phyloP scores from a whole-genome alignment of 1,284 basidiomycete genomes.

The Cryptococcus sp. region DNA sequence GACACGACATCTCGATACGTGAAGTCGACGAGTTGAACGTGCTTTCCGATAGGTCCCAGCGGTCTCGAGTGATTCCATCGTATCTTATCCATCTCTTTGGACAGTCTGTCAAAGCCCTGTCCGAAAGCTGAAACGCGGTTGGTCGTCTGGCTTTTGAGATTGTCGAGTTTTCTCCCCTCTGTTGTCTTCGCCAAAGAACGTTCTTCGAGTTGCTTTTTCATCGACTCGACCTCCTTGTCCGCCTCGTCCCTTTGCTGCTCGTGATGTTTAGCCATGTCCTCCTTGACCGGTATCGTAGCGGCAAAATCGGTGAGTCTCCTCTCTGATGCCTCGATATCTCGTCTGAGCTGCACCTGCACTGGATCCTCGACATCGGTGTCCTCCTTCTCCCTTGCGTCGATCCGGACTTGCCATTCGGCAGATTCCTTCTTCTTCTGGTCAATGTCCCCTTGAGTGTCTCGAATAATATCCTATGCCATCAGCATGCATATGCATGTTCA shows the following conservation, averaged over 20 bases:
- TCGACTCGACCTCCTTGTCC: constrained; percentile 57
- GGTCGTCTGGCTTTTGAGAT: constrained; percentile 20
- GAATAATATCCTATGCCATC: neutral
- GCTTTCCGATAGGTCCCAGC: constrained; percentile 77
- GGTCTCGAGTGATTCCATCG: constrained; percentile 67
- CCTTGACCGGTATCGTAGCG: constrained; percentile 36
- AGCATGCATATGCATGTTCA: neutral
- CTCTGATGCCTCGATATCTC: constrained; percentile 1
- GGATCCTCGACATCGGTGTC: constrained; percentile 2
- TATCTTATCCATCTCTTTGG: constrained; percentile 57
- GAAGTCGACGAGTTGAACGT: constrained; percentile 67
- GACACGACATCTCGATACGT: constrained; percentile 66
- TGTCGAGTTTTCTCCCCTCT: constrained; percentile 34
- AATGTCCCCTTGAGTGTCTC: neutral
- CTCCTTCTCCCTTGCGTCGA: constrained; percentile 8
- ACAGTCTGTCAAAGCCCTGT: constrained; percentile 20
- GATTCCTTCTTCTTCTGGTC: constrained; percentile 10
- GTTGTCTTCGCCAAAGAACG: constrained; percentile 41
- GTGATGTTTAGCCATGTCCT: constrained; percentile 58
- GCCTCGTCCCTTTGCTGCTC: constrained; percentile 55
- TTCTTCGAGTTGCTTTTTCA: constrained; percentile 59
- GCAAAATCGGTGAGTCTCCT: neutral
- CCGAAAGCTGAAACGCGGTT: constrained; percentile 55
- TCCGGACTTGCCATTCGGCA: constrained; percentile 12
- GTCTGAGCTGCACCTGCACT: neutral